A percentile compares a stretch with the other conserved stretches of the same genome.
Evolutionary conservation across 257 asterid genomes (phyloP).

Genomic region (Solanum paucissectum): DNA sequence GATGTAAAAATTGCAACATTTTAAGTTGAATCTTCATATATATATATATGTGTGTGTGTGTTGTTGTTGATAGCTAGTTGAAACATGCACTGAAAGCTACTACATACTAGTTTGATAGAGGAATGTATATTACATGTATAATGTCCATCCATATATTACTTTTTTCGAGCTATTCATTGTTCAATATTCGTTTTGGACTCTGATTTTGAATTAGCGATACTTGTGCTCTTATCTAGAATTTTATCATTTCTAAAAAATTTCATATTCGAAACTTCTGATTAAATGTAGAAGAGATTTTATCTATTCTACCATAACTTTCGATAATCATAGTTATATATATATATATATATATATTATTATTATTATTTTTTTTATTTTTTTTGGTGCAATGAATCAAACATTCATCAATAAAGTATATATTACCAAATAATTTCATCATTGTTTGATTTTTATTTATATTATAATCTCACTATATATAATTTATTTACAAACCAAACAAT

Average conservation of each 20-base stretch:
- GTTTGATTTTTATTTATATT: too few species aligned
- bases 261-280: not conserved
- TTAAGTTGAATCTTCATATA: not conserved
- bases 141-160: not conserved
- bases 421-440: not conserved
- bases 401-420: not conserved
- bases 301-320: not conserved
- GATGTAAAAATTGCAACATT: not conserved
- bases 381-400: not conserved
- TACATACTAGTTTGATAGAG: not conserved
- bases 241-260: not conserved
- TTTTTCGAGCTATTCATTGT: not conserved
- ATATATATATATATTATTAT: not conserved
- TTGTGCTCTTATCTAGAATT: not conserved
- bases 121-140: not conserved
- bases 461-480: not conserved
- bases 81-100: not conserved
- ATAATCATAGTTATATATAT: not conserved
- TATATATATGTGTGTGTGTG: not conserved
- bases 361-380: not conserved
- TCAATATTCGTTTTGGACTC: not conserved
- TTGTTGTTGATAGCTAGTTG: conserved; percentile 1
- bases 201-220: not conserved
- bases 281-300: not conserved
- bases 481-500: not conserved